A percentile compares a stretch with the other conserved stretches of the same genome.
phyloP scores from a whole-genome alignment of 768 basidiomycete species.

The Hortiboletus flavorubellus region DNA sequence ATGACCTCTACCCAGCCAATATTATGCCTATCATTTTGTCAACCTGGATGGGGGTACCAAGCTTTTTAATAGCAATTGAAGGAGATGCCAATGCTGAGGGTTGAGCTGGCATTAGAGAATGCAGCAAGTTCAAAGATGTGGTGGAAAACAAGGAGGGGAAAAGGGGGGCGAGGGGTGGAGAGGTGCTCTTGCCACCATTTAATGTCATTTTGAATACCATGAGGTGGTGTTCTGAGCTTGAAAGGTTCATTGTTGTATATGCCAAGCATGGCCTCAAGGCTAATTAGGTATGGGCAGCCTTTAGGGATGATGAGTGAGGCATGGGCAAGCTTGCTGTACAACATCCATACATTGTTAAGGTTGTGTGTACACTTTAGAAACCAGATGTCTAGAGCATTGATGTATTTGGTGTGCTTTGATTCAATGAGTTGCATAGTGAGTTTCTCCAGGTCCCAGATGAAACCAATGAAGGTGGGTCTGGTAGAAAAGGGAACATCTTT shows the following conservation, averaged over 20 bases:
- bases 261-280: background rate
- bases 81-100: background rate
- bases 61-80: background rate
- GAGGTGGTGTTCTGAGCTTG: background rate
- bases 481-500: conserved; percentile 30
- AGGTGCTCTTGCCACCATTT: background rate
- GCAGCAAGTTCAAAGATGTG: background rate
- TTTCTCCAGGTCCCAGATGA: background rate
- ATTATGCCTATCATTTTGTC: background rate
- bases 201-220: background rate
- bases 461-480: background rate
- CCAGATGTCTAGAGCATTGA: background rate
- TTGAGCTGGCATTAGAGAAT: background rate
- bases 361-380: too few relatives aligned
- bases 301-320: too few relatives aligned
- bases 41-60: background rate
- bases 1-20: too few relatives aligned
- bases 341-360: background rate
- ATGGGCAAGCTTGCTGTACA: background rate
- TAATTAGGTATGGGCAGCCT: background rate
- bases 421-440: background rate
- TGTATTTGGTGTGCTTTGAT: background rate
- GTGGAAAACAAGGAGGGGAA: background rate
- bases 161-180: background rate
- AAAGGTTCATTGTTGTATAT: background rate